Evolutionary conservation across 352 stramenopile genomes (phyloP).

Genomic region (Globisporangium solare): DNA sequence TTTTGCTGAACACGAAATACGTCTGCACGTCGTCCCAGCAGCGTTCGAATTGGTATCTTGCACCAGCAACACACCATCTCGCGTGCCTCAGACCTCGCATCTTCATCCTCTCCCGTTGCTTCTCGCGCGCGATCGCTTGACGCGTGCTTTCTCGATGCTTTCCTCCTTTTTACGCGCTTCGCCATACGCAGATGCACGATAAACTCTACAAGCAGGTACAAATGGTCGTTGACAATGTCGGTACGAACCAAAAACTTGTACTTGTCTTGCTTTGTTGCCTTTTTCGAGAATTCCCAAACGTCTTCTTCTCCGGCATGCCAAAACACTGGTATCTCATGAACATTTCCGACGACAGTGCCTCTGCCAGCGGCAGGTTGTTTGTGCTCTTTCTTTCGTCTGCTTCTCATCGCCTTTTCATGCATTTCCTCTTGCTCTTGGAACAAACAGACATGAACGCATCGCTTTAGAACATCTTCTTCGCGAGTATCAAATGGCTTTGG

Average conservation of each 20-base stretch:
- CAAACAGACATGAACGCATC: conserved; percentile 73
- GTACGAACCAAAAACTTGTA: conserved; percentile 83
- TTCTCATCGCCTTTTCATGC: conserved; percentile 5
- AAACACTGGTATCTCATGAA: conserved; percentile 71
- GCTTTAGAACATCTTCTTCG: conserved; percentile 73
- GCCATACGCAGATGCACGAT: conserved; percentile 54
- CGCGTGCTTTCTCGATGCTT: conserved; percentile 13
- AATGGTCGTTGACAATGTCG: conserved; percentile 57
- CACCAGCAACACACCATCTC: conserved; percentile 82
- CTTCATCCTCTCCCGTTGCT: background rate
- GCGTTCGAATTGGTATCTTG: conserved; percentile 56
- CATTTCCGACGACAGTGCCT: conserved; percentile 60
- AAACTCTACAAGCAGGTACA: conserved; percentile 73
- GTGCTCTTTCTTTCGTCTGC: conserved; percentile 10
- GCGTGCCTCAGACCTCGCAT: conserved; percentile 18
- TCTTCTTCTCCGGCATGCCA: conserved; percentile 72
- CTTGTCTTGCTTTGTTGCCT: conserved; percentile 67
- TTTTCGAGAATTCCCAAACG: conserved; percentile 78
- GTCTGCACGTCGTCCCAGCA: conserved; percentile 43
- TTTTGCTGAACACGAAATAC: conserved; percentile 50
- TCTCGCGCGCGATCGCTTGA: background rate
- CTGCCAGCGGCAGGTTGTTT: conserved; percentile 7
- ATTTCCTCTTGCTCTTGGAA: conserved; percentile 59
- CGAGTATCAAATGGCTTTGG: conserved; percentile 74
- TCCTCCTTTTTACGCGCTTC: conserved; percentile 18